A percentile compares a stretch with the other conserved stretches of the same genome.
phyloP scores from a whole-genome alignment of 1,139 yeast species.

The Saccharomyces hybrid region DNA sequence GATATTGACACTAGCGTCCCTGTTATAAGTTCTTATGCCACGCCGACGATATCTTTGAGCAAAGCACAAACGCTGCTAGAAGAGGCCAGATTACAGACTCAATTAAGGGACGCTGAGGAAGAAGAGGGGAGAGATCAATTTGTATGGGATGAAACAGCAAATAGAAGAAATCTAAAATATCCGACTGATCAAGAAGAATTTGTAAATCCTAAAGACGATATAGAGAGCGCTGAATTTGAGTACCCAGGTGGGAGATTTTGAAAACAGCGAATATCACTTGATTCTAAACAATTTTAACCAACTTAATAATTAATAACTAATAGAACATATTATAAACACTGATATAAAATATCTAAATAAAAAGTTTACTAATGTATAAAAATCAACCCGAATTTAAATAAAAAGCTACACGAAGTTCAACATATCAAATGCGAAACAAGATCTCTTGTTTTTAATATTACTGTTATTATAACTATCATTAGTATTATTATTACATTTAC shows the following conservation, averaged over 20 bases:
- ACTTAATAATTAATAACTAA: not conserved
- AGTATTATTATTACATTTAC: not conserved
- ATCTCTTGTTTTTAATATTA: not conserved
- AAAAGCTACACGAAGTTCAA: not conserved
- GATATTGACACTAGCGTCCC: slow-evolving; percentile 91
- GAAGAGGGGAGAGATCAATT: slow-evolving; percentile 16
- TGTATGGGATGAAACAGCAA: slow-evolving; percentile 16
- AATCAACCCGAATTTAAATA: not conserved
- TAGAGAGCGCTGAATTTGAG: not conserved
- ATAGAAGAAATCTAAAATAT: slow-evolving; percentile 3
- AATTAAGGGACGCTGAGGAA: slow-evolving; percentile 41
- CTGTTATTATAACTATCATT: not conserved
- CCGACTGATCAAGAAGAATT: not conserved
- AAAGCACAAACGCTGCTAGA: slow-evolving; percentile 81
- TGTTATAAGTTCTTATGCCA: slow-evolving; percentile 81
- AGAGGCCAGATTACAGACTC: slow-evolving; percentile 68
- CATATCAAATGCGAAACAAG: not conserved
- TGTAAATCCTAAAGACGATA: not conserved
- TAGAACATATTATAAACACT: not conserved
- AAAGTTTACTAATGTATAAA: not conserved
- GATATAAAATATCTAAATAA: not conserved
- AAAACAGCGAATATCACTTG: not conserved
- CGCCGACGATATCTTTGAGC: slow-evolving; percentile 82
- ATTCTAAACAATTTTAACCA: not conserved
- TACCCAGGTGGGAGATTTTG: not conserved